Percentiles rank a stretch among this genome's conserved stretches.
These are phyloP conservation scores for Sphagnum magellanicum DNA, from an alignment of 228 moss, liverwort and hornwort species.

Conservation along the genomic window DNA sequence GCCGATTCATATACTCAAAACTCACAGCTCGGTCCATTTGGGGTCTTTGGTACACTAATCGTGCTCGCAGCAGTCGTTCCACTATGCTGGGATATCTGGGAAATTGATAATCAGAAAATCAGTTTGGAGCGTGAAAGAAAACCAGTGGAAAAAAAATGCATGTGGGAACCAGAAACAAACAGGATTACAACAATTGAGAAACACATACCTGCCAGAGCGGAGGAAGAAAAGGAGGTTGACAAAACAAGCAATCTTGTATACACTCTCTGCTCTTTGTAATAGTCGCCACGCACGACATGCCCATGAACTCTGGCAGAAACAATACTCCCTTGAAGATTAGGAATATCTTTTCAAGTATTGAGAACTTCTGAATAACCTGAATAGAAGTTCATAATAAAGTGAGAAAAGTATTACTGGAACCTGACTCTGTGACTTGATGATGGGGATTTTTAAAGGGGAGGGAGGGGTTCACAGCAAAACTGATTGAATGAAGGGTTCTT, in stretches of 20 bases:
- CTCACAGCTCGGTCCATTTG: slow-evolving; percentile 91
- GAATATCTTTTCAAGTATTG: too few species aligned
- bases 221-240: slow-evolving; percentile 80
- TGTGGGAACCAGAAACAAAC: too few species aligned
- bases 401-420: too few species aligned
- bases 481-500: neutral
- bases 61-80: slow-evolving; percentile 78
- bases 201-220: slow-evolving; percentile 72
- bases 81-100: slow-evolving; percentile 80
- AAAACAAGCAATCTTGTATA: slow-evolving; percentile 83
- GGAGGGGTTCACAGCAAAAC: too few species aligned
- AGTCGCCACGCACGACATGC: slow-evolving; percentile 78
- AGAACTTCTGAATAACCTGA: too few species aligned
- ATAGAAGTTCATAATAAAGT: neutral
- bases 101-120: neutral
- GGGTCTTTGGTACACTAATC: slow-evolving; percentile 72
- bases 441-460: too few species aligned
- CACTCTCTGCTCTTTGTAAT: slow-evolving; percentile 74
- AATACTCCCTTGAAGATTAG: neutral
- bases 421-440: too few species aligned
- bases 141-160: too few species aligned
- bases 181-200: too few species aligned
- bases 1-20: slow-evolving; percentile 99
- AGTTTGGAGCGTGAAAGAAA: neutral
- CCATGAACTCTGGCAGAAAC: slow-evolving; percentile 77